Evolutionary conservation across 805 yeast species (phyloP).

Genomic region (Teunomyces kruisii): DNA sequence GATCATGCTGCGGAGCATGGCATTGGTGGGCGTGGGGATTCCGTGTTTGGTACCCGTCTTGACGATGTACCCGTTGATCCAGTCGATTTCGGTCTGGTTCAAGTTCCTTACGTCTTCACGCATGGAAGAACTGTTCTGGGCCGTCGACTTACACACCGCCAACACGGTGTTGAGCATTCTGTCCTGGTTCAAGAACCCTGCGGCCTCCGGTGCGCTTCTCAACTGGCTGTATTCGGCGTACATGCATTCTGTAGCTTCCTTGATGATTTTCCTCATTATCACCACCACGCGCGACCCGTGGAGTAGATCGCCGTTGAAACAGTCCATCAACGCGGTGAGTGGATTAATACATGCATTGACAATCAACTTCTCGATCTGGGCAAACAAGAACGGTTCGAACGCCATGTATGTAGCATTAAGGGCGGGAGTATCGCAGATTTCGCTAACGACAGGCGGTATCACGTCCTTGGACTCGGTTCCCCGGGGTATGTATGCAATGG

Average conservation of each 20-base stretch:
- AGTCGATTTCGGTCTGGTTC: constrained; percentile 73
- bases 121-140: constrained; percentile 68
- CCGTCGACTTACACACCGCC: constrained; percentile 37
- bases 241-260: constrained; percentile 47
- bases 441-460: background rate
- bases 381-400: constrained; percentile 48
- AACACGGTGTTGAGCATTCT: constrained; percentile 34
- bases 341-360: constrained; percentile 86
- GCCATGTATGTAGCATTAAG: constrained; percentile 28
- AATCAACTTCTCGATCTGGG: constrained; percentile 71
- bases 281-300: constrained; percentile 31
- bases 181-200: constrained; percentile 29
- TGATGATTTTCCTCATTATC: constrained; percentile 42
- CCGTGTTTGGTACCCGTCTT: constrained; percentile 49
- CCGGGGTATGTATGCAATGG: constrained; percentile 57
- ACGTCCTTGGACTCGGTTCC: constrained; percentile 8
- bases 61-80: constrained; percentile 79
- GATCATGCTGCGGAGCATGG: constrained; percentile 46
- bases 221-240: constrained; percentile 26
- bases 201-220: constrained; percentile 28
- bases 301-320: constrained; percentile 74
- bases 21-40: constrained; percentile 47
- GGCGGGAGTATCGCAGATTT: constrained; percentile 15
- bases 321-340: constrained; percentile 72
- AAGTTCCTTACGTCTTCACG: constrained; percentile 59